Percentiles rank a stretch among this genome's conserved stretches.
Evolutionary conservation across 768 basidiomycete genomes (phyloP).

Genomic region (Wakefieldia striispora): DNA sequence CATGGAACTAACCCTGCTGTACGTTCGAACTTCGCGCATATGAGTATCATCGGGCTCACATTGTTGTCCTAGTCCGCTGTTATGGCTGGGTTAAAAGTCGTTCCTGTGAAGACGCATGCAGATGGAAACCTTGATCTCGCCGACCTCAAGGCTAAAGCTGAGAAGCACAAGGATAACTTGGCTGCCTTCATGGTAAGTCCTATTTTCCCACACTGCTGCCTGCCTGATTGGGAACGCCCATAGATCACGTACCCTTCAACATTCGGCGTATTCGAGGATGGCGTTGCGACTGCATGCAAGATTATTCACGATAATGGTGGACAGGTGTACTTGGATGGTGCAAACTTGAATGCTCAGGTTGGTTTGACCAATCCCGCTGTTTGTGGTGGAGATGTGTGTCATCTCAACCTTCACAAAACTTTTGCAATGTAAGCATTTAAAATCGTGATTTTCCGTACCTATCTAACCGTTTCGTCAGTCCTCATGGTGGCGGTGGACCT

Average conservation of each 20-base stretch:
- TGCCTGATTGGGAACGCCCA: slow-evolving; percentile 9
- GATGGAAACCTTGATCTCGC: slow-evolving; percentile 89
- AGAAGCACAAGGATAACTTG: slow-evolving; percentile 85
- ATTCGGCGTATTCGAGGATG: slow-evolving; percentile 95
- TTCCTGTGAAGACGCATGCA: slow-evolving; percentile 83
- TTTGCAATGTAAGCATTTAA: slow-evolving; percentile 75
- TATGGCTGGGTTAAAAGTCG: slow-evolving; percentile 97
- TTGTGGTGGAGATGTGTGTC: slow-evolving; percentile 98
- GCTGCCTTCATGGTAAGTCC: slow-evolving; percentile 89
- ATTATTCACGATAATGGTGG: slow-evolving; percentile 95
- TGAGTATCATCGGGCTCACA: slow-evolving; percentile 12
- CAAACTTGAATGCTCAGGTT: slow-evolving; percentile 93
- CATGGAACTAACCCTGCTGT: slow-evolving; percentile 99
- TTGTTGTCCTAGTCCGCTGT: slow-evolving; percentile 71
- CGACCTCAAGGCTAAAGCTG: slow-evolving; percentile 85
- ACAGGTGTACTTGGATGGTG: slow-evolving; percentile 95
- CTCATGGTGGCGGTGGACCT: slow-evolving; percentile 96
- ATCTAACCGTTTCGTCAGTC: slow-evolving; percentile 43
- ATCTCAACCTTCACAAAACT: slow-evolving; percentile 97
- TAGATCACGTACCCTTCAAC: slow-evolving; percentile 97
- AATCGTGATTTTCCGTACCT: background rate
- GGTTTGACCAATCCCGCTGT: slow-evolving; percentile 89
- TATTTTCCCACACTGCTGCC: slow-evolving; percentile 5
- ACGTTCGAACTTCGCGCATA: slow-evolving; percentile 27
- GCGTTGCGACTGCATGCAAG: slow-evolving; percentile 84